Percentiles rank a stretch among this genome's conserved stretches.
Evolutionary conservation across 2,329 filamentous ascomycete species (phyloP).

Genomic region (Aspergillus novofumigatus): DNA sequence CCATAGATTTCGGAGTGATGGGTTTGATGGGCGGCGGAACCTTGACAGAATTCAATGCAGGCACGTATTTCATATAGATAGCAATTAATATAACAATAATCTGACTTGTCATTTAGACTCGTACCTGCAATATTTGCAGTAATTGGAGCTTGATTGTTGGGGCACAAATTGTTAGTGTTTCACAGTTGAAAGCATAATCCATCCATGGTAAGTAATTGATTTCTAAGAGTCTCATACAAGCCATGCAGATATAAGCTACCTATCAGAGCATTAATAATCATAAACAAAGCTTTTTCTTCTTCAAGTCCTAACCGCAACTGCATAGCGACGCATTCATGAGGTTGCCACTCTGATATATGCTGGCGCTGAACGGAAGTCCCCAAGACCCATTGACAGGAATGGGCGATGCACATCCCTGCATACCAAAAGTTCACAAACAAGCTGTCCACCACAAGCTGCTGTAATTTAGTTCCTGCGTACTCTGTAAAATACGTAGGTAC

Average conservation of each 20-base stretch:
- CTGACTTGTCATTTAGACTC: background rate
- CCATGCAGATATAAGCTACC: background rate
- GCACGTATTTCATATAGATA: background rate
- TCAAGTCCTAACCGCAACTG: background rate
- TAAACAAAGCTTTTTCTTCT: constrained; percentile 1
- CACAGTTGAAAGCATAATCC: background rate
- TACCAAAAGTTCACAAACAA: constrained; percentile 14
- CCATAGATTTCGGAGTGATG: background rate
- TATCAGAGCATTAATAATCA: constrained; percentile 2
- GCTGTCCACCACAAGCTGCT: constrained; percentile 13
- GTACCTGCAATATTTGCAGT: too few species aligned
- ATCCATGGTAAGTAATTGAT: background rate
- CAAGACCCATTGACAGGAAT: constrained; percentile 23
- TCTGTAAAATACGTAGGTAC: background rate
- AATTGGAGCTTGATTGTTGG: too few species aligned
- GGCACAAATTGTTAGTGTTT: too few species aligned
- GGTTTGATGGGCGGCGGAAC: background rate
- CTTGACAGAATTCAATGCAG: background rate
- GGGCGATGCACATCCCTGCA: constrained; percentile 27
- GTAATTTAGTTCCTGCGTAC: constrained; percentile 1
- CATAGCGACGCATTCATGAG: constrained; percentile 15
- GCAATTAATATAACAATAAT: background rate
- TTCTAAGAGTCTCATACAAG: background rate
- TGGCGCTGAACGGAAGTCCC: constrained; percentile 5
- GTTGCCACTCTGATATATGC: constrained; percentile 16